phyloP scores from a whole-genome alignment of 768 basidiomycete genomes.

The Tylopilus cervinicoccineus region DNA sequence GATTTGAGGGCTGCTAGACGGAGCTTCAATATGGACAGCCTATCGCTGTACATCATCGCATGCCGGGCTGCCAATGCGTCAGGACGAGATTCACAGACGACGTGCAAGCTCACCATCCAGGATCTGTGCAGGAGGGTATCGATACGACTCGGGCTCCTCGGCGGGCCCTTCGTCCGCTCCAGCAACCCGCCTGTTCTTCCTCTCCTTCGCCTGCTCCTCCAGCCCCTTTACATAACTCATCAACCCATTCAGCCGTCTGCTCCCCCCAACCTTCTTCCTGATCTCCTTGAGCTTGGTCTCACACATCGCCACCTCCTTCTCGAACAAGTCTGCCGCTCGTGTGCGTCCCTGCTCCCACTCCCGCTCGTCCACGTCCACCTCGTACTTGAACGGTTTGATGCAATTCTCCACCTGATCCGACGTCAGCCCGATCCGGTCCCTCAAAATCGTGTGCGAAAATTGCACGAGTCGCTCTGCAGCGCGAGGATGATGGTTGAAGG shows the following conservation, averaged over 20 bases:
- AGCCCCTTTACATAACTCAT: constrained; percentile 77
- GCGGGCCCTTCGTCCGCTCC: constrained; percentile 33
- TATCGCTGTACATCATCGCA: constrained; percentile 83
- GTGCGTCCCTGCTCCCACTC: constrained; percentile 90
- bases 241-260: constrained; percentile 69
- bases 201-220: constrained; percentile 73
- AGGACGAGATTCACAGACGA: not conserved
- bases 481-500: constrained; percentile 86
- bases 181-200: constrained; percentile 48
- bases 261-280: constrained; percentile 82
- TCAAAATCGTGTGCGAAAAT: constrained; percentile 89
- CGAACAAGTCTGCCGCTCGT: constrained; percentile 72
- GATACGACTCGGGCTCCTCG: constrained; percentile 70
- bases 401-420: constrained; percentile 99
- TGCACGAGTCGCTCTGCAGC: constrained; percentile 87
- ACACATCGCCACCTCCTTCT: constrained; percentile 80
- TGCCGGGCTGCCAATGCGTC: constrained; percentile 64
- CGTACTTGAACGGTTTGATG: constrained; percentile 99
- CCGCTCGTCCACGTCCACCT: constrained; percentile 87
- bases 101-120: constrained; percentile 70
- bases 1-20: constrained; percentile 85
- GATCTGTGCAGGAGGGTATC: constrained; percentile 88
- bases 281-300: constrained; percentile 87
- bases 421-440: constrained; percentile 91
- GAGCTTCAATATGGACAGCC: constrained; percentile 78